phyloP scores from a whole-genome alignment of 2,329 filamentous ascomycete genomes.

The Apiospora rasikravindrae region DNA sequence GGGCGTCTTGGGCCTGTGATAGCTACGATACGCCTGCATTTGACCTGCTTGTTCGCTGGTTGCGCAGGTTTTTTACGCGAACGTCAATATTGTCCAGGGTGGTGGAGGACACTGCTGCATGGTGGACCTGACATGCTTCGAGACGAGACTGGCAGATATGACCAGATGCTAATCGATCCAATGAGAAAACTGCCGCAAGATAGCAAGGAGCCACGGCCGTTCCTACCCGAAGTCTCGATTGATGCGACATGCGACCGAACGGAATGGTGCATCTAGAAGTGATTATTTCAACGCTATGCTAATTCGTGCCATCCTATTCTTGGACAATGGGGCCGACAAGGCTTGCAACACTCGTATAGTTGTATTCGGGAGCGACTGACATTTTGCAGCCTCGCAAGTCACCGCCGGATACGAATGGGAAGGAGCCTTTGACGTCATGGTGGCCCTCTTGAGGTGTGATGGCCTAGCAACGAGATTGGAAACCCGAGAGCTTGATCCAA shows the following conservation, averaged over 20 bases:
- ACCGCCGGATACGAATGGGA: neutral
- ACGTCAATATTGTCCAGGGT: neutral
- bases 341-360: neutral
- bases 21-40: neutral
- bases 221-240: neutral
- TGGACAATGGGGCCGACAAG: neutral
- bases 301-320: neutral
- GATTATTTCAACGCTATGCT: neutral
- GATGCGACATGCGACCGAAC: neutral
- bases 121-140: neutral
- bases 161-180: conserved; percentile 1
- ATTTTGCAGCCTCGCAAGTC: neutral
- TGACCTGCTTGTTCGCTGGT: neutral
- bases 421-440: neutral
- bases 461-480: neutral
- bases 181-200: conserved; percentile 17
- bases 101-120: neutral
- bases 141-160: conserved; percentile 1
- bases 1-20: neutral
- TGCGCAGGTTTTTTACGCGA: neutral
- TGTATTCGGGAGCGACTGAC: neutral
- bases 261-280: neutral
- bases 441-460: neutral
- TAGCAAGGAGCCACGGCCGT: neutral
- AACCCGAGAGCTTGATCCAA: neutral